Evolutionary conservation across 441 rosid genomes (phyloP).

Genomic region (Jatropha podagrica): DNA sequence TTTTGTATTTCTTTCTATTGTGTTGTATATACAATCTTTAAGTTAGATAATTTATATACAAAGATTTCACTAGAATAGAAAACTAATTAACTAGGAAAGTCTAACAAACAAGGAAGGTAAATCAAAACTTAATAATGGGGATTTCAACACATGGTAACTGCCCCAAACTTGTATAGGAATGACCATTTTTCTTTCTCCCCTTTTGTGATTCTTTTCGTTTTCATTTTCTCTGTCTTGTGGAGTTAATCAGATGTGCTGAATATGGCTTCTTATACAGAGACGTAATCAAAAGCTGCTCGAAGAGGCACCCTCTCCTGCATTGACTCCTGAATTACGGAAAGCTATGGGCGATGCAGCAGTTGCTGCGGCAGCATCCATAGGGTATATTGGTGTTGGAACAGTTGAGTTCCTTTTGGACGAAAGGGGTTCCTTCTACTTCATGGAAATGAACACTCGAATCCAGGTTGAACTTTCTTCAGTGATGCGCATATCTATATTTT

Average conservation of each 20-base stretch:
- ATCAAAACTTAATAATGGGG: too few relatives aligned
- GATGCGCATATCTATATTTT: constrained; percentile 15
- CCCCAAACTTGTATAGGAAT: background rate
- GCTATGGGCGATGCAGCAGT: constrained; percentile 99
- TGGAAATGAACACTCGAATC: constrained; percentile 99
- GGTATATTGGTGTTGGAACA: constrained; percentile 96
- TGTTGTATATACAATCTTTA: too few relatives aligned
- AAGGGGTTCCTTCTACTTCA: constrained; percentile 94
- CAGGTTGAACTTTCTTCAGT: constrained; percentile 50
- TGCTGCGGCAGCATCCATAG: constrained; percentile 95
- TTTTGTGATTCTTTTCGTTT: background rate
- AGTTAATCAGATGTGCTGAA: constrained; percentile 23
- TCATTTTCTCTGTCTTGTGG: background rate
- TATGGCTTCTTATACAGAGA: constrained; percentile 52
- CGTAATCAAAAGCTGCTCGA: constrained; percentile 93
- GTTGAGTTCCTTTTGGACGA: constrained; percentile 96
- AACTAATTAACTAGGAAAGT: too few relatives aligned
- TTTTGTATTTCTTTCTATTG: too few relatives aligned
- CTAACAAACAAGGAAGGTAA: too few relatives aligned
- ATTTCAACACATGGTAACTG: background rate
- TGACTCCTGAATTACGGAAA: constrained; percentile 87
- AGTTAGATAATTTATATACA: too few relatives aligned
- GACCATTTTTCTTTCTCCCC: background rate
- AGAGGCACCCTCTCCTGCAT: constrained; percentile 99
- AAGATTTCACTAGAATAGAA: too few relatives aligned